phyloP scores from a whole-genome alignment of 495 filamentous ascomycete species.

The Penicillium roqueforti region DNA sequence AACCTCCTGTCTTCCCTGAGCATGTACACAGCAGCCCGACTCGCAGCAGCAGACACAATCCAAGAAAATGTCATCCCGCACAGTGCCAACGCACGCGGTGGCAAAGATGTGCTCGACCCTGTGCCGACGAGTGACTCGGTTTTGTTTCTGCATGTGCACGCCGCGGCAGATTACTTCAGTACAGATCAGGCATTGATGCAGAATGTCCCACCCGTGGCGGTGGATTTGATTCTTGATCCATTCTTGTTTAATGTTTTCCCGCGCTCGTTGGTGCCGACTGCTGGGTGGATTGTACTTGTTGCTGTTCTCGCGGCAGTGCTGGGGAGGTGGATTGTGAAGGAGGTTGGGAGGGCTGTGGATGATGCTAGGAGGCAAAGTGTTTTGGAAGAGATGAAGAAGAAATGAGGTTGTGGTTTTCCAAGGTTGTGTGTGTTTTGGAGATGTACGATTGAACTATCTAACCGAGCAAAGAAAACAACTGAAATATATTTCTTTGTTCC shows the following conservation, averaged over 20 bases:
- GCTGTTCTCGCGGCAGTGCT: conserved; percentile 49
- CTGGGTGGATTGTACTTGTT: conserved; percentile 54
- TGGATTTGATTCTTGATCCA: conserved; percentile 87
- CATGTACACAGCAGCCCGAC: conserved; percentile 54
- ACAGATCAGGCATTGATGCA: conserved; percentile 69
- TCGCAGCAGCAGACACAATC: conserved; percentile 24
- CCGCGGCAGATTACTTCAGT: conserved; percentile 82
- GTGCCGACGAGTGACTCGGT: conserved; percentile 46
- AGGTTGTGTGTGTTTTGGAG: not conserved
- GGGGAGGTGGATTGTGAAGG: conserved; percentile 27
- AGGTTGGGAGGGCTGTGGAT: conserved; percentile 29
- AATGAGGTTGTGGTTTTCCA: conserved; percentile 2
- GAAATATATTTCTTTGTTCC: not conserved
- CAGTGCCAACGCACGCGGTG: not conserved
- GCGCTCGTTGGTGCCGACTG: conserved; percentile 63
- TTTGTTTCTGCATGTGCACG: conserved; percentile 72
- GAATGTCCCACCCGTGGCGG: conserved; percentile 65
- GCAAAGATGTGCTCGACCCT: conserved; percentile 12
- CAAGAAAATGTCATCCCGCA: conserved; percentile 18
- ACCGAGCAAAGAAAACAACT: not conserved
- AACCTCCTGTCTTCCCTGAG: conserved; percentile 60
- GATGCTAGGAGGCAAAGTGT: conserved; percentile 15
- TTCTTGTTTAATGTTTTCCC: conserved; percentile 71
- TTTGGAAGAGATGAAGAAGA: conserved; percentile 21
- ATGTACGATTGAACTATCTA: not conserved